Percentiles rank a stretch among this genome's conserved stretches.
These are phyloP conservation scores for Eucalyptus pauciflora DNA, from an alignment of 345 rosid genomes.

Conservation along the genomic window DNA sequence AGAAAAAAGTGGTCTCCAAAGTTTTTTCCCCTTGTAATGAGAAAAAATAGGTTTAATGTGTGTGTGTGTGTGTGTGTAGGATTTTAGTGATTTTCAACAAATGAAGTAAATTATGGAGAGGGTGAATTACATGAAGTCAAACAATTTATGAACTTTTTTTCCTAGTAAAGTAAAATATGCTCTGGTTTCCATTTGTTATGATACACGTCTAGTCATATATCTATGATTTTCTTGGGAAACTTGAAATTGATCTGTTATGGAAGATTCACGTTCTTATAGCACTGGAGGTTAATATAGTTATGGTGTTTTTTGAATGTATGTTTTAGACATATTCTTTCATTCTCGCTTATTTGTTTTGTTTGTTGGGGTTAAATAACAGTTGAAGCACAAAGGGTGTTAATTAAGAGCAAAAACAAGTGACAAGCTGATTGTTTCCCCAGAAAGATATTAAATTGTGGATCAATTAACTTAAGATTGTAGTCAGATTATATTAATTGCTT, in stretches of 20 bases:
- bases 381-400: background rate
- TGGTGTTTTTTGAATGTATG: background rate
- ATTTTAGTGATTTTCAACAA: background rate
- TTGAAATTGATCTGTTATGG: background rate
- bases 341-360: background rate
- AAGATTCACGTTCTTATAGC: background rate
- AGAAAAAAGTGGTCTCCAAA: background rate
- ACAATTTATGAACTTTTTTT: background rate
- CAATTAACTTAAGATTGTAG: background rate
- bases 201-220: background rate
- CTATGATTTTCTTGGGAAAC: background rate
- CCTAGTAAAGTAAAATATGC: background rate
- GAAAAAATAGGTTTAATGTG: background rate
- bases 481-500: background rate
- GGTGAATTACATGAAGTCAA: background rate
- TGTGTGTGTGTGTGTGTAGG: background rate
- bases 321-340: background rate
- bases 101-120: background rate
- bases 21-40: background rate
- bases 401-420: background rate
- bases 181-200: background rate
- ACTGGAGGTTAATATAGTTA: background rate
- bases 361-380: background rate
- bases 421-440: background rate
- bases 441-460: background rate